Evolutionary conservation across 345 rosid genomes (phyloP), one percentile per base, ranked within the genome.

Genomic region (Dipteronia dyeriana): DNA sequence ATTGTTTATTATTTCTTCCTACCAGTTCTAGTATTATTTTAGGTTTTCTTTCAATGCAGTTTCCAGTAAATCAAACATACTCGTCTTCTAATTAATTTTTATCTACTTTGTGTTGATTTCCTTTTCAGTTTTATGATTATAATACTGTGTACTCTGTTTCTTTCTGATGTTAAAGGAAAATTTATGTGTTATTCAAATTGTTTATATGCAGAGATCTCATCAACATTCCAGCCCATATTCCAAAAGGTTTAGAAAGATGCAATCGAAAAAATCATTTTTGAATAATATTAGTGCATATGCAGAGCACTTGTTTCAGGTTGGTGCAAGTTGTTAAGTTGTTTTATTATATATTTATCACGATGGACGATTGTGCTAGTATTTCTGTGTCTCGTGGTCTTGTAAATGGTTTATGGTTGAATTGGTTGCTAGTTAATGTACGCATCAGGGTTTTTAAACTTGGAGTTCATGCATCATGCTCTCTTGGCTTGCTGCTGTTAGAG

Each of bases 281-380:
- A 88, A 87, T n/a, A 83, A 89, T 82, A 23, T 85, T 31, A 75
- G 68, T 82, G 78, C 85, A 62, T 92, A 84, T 70, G 82, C 92
- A 57, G 89, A 90, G 16, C 66, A 80, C 86, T 19, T 90, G 78
- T 85, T 89, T 82, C 70, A 86, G 92, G 97, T 92, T 69, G 78
- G n/a, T 64, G 45, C 20, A 25, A 62, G 26, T 74, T 20, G 9
- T 61, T 77, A 20, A 34, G 53, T 66, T 34, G 19, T 56, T 70
- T 14, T 12, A 59, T 20, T 19, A 20, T 6, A 31, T 23, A 22
- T 38, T 62, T 38, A 9, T 47, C 26, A 2, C 29, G 20, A 47
- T 47, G 31, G 57, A 9, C 31, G n/a, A 39, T 19, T 49, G 20
- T 68, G 19, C 2, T 65, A 19, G 54, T 51, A 43, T 17, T 1